Evolutionary conservation across 192 early-diverging fungal species (phyloP).

Genomic region (Gonapodya sp.): DNA sequence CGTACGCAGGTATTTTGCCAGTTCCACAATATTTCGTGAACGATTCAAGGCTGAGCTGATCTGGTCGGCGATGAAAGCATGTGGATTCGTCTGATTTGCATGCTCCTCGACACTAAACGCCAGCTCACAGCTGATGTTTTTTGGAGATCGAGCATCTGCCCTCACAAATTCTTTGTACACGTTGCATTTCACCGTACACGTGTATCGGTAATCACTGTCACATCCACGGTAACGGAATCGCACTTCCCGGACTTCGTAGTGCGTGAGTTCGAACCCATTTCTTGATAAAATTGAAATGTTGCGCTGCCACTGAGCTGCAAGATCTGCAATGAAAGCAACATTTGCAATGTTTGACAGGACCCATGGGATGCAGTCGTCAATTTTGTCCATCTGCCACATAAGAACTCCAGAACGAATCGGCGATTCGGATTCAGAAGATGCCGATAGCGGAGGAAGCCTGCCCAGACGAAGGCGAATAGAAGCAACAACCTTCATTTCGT

Average conservation of each 20-base stretch:
- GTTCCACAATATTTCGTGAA: neutral
- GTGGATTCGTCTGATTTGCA: neutral
- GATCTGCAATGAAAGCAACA: neutral
- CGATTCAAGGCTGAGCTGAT: neutral
- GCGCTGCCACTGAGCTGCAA: neutral
- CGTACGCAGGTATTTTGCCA: neutral
- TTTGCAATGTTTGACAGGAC: neutral
- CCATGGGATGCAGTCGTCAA: neutral
- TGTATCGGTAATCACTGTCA: neutral
- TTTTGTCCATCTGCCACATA: neutral
- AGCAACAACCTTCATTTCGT: neutral
- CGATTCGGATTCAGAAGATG: neutral
- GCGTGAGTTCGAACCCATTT: neutral
- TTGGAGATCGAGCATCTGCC: neutral
- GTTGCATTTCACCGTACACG: neutral
- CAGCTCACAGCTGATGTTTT: neutral
- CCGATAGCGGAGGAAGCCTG: neutral
- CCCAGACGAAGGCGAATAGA: neutral
- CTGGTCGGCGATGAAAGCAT: neutral
- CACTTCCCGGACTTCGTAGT: neutral
- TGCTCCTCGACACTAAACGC: neutral
- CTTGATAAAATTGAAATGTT: neutral
- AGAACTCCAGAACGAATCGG: neutral
- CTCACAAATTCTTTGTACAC: neutral
- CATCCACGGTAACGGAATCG: neutral